Percentiles rank a stretch among this genome's conserved stretches.
Evolutionary conservation across 2,329 filamentous ascomycete species (phyloP).

Genomic region (Dactylella cylindrospora): DNA sequence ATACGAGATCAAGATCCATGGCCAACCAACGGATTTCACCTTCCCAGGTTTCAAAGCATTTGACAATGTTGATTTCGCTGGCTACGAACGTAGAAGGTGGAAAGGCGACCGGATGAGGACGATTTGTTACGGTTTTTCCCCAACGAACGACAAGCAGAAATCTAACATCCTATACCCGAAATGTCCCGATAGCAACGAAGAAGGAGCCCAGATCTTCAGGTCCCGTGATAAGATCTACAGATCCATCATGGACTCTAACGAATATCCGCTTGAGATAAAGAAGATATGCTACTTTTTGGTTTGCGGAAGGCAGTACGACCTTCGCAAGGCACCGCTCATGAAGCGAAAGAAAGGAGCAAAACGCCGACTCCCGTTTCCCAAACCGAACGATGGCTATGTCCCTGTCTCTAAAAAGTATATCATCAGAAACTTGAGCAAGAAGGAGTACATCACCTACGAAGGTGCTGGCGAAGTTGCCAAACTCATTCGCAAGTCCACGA

Average conservation of each 20-base stretch:
- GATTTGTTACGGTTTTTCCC: too few species aligned
- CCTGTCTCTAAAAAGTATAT: conserved; percentile 8
- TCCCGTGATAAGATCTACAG: too few species aligned
- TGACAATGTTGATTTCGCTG: neutral
- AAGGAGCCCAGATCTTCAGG: too few species aligned
- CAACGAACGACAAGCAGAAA: too few species aligned
- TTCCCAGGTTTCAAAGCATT: neutral
- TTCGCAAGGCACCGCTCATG: neutral
- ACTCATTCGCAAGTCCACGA: neutral
- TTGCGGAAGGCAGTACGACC: neutral
- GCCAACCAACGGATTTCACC: neutral
- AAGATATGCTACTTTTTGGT: conserved; percentile 1
- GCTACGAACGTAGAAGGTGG: neutral
- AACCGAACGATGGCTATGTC: too few species aligned
- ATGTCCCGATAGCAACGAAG: conserved; percentile 7
- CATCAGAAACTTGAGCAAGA: conserved; percentile 15
- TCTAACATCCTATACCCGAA: neutral
- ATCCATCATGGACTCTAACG: too few species aligned
- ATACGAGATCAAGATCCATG: conserved; percentile 19
- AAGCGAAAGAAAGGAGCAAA: neutral
- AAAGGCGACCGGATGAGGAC: neutral
- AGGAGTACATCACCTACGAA: conserved; percentile 3
- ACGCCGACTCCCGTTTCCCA: neutral
- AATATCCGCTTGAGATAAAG: neutral
- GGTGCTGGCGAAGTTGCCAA: neutral